Evolutionary conservation across 768 basidiomycete genomes (phyloP).

Genomic region (Boletus vermiculosoides): DNA sequence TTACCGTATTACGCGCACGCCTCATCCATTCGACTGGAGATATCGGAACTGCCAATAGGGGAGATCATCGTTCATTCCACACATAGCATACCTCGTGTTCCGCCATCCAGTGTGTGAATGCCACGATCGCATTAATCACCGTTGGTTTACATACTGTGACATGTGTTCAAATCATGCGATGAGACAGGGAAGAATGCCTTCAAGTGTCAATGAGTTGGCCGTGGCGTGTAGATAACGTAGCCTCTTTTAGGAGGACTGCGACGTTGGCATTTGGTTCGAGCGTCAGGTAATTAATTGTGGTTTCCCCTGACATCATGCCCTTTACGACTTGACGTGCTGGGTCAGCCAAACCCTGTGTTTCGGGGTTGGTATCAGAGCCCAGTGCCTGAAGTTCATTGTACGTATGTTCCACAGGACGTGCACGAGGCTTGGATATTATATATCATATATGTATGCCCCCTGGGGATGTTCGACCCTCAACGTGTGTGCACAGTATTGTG

Average conservation of each 20-base stretch:
- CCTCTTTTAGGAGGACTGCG: background rate
- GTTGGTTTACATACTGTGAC: background rate
- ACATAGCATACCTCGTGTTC: constrained; percentile 11
- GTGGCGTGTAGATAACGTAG: background rate
- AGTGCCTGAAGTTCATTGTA: background rate
- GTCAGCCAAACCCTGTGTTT: background rate
- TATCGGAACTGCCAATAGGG: background rate
- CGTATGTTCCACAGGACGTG: background rate
- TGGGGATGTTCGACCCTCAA: background rate
- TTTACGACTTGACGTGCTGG: background rate
- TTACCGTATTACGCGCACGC: background rate
- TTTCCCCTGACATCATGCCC: too few relatives aligned
- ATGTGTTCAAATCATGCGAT: background rate
- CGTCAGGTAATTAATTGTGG: background rate
- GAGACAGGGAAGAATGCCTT: background rate
- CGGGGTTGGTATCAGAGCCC: background rate
- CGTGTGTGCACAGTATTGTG: background rate
- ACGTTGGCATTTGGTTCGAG: background rate
- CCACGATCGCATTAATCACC: constrained; percentile 11
- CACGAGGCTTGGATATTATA: background rate
- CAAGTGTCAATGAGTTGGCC: background rate
- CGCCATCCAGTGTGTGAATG: constrained; percentile 1
- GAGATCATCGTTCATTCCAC: background rate
- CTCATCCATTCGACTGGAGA: background rate
- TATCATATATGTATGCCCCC: background rate